phyloP scores from a whole-genome alignment of 2,329 filamentous ascomycete genomes.

The Colletotrichum ledebouriae region DNA sequence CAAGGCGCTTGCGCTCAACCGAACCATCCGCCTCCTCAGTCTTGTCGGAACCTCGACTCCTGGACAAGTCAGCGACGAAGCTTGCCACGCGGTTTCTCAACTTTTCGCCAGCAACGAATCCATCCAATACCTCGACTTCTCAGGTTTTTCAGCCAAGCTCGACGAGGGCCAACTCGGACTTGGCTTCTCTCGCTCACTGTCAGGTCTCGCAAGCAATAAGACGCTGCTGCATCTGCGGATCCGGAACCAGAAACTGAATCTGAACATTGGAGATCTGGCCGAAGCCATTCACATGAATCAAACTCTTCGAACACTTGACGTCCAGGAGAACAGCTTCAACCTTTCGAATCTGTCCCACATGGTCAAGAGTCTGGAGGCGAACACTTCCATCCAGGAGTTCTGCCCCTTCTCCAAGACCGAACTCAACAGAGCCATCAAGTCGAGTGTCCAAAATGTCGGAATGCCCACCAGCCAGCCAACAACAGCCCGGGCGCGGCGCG shows the following conservation, averaged over 20 bases:
- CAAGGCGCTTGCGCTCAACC: slow-evolving; percentile 63
- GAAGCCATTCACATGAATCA: slow-evolving; percentile 63
- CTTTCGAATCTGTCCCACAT: slow-evolving; percentile 64
- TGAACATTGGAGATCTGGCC: slow-evolving; percentile 67
- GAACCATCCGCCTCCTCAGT: slow-evolving; percentile 64
- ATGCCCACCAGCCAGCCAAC: slow-evolving; percentile 32
- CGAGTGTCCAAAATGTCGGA: slow-evolving; percentile 38
- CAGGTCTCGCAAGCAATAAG: slow-evolving; percentile 60
- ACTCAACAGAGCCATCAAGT: slow-evolving; percentile 53
- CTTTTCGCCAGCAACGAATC: slow-evolving; percentile 66
- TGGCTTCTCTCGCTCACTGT: slow-evolving; percentile 65
- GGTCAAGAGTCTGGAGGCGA: slow-evolving; percentile 58
- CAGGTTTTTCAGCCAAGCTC: slow-evolving; percentile 68
- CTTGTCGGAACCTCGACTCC: slow-evolving; percentile 67
- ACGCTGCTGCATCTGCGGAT: slow-evolving; percentile 65
- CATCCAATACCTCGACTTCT: slow-evolving; percentile 67
- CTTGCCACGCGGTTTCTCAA: slow-evolving; percentile 61
- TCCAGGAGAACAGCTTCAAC: slow-evolving; percentile 68
- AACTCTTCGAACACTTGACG: slow-evolving; percentile 66
- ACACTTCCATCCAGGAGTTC: slow-evolving; percentile 59
- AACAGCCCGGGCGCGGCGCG: slow-evolving; percentile 31
- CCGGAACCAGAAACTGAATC: slow-evolving; percentile 68
- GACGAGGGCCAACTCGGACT: slow-evolving; percentile 69
- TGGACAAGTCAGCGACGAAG: slow-evolving; percentile 59
- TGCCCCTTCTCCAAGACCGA: slow-evolving; percentile 57